Evolutionary conservation across 495 filamentous ascomycete genomes (phyloP), one percentile per base, ranked within the genome.

Genomic region (Penicillium canescens): DNA sequence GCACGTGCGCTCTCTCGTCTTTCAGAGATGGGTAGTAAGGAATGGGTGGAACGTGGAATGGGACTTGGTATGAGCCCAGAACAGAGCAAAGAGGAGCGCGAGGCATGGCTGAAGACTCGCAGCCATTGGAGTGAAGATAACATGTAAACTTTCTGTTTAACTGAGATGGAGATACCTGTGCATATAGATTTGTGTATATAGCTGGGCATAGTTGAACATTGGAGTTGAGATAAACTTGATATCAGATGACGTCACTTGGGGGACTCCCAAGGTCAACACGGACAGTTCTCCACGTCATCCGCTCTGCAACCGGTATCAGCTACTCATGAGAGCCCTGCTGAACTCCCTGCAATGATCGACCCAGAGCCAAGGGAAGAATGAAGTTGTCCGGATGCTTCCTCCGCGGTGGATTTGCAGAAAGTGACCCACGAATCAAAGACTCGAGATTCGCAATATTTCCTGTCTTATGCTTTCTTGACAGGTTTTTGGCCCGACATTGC

Each of bases 1-100:
- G 92, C 92, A 45, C 78, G 94, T 18, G 94, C 94, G 6, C 63
- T 98, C 57, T 91, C 87, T 31, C 76, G 94, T 49, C 74, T 98
- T 59, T 85, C 73, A 14, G 91, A 98, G 74, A 98, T 98, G 94
- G 92, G 90, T 2, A 92, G 90, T 59, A 82, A 86, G 69, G 85
- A 96, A 66, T 98, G 95, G 95, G 86, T 98, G 13, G 95, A 98
- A 76, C 70, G 90, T 5, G 92, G 92, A 0, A 74, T 96, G 81
- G 90, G 88, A 0, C 79, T 92, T 78, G 86, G 84, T 10, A 68
- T 86, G 54, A 80, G 78, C 64, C 69, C 66, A 8, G 67, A 75
- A 26, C 81, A 85, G 28, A 82, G 84, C 0, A 80, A 84, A 68
- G 61, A 76, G 47, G 87, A 90, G 57, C 77, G 72, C 26, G 81